These are phyloP conservation scores for Sequoiadendron giganteum DNA, from an alignment of 75 land plant genomes.

Conservation along the genomic window DNA sequence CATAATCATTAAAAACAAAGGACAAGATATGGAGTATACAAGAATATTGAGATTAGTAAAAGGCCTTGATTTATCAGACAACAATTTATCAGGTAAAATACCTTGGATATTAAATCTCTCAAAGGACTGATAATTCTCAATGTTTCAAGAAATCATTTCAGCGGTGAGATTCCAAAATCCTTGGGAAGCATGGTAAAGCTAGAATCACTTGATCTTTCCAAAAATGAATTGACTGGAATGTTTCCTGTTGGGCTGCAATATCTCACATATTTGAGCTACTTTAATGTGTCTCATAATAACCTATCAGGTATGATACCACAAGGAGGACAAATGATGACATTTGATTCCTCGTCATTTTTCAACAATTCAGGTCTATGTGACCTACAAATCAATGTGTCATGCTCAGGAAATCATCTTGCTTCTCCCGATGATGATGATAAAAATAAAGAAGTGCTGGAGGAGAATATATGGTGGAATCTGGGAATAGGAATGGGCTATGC, in stretches of 20 bases:
- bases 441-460: too few relatives aligned
- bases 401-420: neutral
- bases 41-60: neutral
- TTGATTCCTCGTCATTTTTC: neutral
- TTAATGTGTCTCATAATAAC: neutral
- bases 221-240: neutral
- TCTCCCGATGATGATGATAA: neutral
- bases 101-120: neutral
- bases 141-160: neutral
- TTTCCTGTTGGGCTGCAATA: neutral
- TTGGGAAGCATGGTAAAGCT: neutral
- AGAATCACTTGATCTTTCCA: neutral
- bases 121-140: neutral
- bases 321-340: neutral
- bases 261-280: neutral
- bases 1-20: neutral
- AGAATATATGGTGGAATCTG: too few relatives aligned
- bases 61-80: neutral
- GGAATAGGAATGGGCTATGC: neutral
- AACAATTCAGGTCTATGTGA: neutral
- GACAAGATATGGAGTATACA: neutral
- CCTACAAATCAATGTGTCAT: neutral
- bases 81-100: neutral
- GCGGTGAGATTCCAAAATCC: neutral
- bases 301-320: neutral